These are phyloP conservation scores for Leishmania martiniquensis DNA, from an alignment of 208 protist genomes.

Conservation along the genomic window DNA sequence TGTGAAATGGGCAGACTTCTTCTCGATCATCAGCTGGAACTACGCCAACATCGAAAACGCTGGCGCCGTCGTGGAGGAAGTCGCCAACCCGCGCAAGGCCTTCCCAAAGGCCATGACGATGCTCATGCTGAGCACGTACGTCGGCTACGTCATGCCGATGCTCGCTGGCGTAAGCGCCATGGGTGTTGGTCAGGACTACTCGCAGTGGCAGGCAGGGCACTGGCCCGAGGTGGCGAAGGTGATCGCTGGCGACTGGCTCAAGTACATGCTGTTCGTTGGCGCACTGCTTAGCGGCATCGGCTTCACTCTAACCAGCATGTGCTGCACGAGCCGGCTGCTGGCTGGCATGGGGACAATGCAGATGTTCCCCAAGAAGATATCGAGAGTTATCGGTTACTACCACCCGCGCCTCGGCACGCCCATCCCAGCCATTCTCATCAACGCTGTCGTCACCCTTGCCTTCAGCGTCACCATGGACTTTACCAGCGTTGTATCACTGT, in stretches of 20 bases:
- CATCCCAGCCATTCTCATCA: conserved; percentile 77
- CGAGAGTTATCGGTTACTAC: conserved; percentile 82
- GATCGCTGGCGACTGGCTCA: conserved; percentile 69
- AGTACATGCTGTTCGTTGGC: conserved; percentile 80
- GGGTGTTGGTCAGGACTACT: conserved; percentile 66
- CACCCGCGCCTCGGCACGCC: conserved; percentile 82
- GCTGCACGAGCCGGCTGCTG: conserved; percentile 82
- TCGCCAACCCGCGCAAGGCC: conserved; percentile 59
- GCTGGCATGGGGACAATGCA: conserved; percentile 88
- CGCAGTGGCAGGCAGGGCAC: conserved; percentile 70
- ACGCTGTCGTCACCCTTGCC: conserved; percentile 58
- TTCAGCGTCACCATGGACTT: conserved; percentile 79
- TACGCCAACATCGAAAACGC: conserved; percentile 91
- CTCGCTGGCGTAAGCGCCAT: conserved; percentile 77
- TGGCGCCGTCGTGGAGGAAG: conserved; percentile 78
- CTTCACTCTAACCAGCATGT: conserved; percentile 86
- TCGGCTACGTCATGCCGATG: conserved; percentile 82
- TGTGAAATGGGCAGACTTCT: conserved; percentile 75
- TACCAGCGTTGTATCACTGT: conserved; percentile 74
- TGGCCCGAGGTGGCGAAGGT: conserved; percentile 71
- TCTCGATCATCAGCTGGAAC: conserved; percentile 89
- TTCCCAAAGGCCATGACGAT: conserved; percentile 65
- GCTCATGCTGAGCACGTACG: conserved; percentile 79
- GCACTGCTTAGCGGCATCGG: conserved; percentile 74
- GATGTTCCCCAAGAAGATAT: conserved; percentile 81